These are phyloP conservation scores for Eimeria mitis DNA, from an alignment of 169 alveolate genomes.

Conservation along the genomic window DNA sequence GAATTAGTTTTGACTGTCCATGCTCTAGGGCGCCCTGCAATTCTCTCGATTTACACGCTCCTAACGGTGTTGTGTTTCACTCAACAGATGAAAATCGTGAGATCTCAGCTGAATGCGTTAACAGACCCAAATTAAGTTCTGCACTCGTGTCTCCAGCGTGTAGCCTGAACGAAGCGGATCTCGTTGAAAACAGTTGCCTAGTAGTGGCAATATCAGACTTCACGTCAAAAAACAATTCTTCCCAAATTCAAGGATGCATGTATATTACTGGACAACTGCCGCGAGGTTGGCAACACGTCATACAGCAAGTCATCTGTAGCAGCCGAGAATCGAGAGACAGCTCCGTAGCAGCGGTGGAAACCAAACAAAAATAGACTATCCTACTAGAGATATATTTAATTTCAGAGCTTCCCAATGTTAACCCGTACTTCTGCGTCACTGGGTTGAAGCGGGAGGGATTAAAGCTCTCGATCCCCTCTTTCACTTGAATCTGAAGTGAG, in stretches of 20 bases:
- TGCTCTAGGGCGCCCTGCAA: background rate
- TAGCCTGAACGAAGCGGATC: background rate
- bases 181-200: background rate
- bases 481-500: background rate
- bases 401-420: background rate
- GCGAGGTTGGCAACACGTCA: background rate
- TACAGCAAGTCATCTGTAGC: background rate
- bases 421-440: background rate
- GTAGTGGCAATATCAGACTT: background rate
- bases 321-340: slow-evolving; percentile 33
- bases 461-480: background rate
- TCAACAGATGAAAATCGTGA: background rate
- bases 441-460: background rate
- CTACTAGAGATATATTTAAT: background rate
- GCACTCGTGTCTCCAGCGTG: background rate
- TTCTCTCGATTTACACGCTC: background rate
- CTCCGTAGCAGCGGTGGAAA: background rate
- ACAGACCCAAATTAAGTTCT: background rate
- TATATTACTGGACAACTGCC: background rate
- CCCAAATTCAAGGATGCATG: background rate
- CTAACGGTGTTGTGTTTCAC: background rate
- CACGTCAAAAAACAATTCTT: background rate
- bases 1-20: background rate
- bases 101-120: background rate
- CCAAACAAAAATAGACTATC: background rate